These are phyloP conservation scores for Tulasnella sp. DNA, from an alignment of 768 basidiomycete genomes.

Conservation along the genomic window DNA sequence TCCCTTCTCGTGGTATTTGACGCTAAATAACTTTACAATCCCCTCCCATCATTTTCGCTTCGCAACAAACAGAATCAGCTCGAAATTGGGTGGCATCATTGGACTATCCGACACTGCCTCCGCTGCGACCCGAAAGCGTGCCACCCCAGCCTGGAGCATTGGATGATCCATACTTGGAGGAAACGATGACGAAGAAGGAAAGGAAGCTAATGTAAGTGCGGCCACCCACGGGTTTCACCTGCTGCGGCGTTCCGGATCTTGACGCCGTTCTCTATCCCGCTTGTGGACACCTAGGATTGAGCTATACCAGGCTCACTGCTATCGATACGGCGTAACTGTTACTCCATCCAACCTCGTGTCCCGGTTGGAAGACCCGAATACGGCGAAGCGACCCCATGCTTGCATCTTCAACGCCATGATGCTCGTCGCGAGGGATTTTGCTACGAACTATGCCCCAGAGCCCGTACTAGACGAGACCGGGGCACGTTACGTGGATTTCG, in stretches of 20 bases:
- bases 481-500: slow-evolving; percentile 13
- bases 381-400: not conserved
- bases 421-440: not conserved
- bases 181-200: slow-evolving; percentile 2
- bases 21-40: not conserved
- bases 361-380: not conserved
- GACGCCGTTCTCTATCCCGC: slow-evolving; percentile 3
- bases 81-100: not conserved
- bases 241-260: not conserved
- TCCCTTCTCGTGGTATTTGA: too few relatives aligned
- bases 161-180: not conserved
- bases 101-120: not conserved
- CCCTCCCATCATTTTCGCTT: not conserved
- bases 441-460: not conserved
- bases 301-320: not conserved
- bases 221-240: not conserved
- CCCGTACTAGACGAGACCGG: not conserved
- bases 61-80: not conserved
- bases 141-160: not conserved
- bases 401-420: not conserved
- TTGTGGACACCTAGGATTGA: slow-evolving; percentile 1
- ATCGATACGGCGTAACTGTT: not conserved
- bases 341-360: not conserved
- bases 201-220: not conserved
- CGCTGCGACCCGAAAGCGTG: not conserved